phyloP scores from a whole-genome alignment of 768 basidiomycete species.

The Brasilioporus rufonigricans region DNA sequence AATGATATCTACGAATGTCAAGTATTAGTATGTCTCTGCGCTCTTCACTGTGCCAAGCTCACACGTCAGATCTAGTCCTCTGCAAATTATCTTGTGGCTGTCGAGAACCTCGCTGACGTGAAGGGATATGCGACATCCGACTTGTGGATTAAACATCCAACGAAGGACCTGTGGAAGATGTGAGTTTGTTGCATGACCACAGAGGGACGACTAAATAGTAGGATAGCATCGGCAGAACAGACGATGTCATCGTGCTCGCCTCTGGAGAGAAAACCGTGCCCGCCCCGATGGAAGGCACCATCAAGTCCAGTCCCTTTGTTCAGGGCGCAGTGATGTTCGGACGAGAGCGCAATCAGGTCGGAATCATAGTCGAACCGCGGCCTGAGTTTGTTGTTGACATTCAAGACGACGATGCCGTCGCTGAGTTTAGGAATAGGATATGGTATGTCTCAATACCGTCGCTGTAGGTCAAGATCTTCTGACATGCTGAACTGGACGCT shows the following conservation, averaged over 20 bases:
- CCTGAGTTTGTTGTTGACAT: conserved; percentile 5
- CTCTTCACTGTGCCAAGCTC: background rate
- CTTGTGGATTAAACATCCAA: conserved; percentile 43
- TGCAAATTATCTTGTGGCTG: background rate
- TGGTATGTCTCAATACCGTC: conserved; percentile 16
- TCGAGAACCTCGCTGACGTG: conserved; percentile 35
- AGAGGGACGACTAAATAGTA: background rate
- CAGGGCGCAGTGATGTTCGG: conserved; percentile 32
- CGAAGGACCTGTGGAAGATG: conserved; percentile 24
- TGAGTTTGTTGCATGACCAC: background rate
- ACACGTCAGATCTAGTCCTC: background rate
- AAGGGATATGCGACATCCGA: conserved; percentile 40
- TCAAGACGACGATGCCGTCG: background rate
- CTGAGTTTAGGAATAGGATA: conserved; percentile 14
- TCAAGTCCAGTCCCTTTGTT: conserved; percentile 14
- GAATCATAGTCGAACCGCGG: conserved; percentile 30
- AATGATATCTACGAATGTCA: conserved; percentile 35
- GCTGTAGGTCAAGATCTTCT: too few relatives aligned
- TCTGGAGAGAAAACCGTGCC: conserved; percentile 35
- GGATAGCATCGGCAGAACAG: conserved; percentile 36
- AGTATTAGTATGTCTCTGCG: conserved; percentile 26
- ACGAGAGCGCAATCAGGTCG: conserved; percentile 26
- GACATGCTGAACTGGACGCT: background rate
- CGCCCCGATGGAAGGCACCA: conserved; percentile 28
- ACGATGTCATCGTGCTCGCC: conserved; percentile 32